A percentile compares a stretch with the other conserved stretches of the same genome.
Conservation (phyloP, 2,329 filamentous ascomycete species). For the Penicillium palitans region DNA sequence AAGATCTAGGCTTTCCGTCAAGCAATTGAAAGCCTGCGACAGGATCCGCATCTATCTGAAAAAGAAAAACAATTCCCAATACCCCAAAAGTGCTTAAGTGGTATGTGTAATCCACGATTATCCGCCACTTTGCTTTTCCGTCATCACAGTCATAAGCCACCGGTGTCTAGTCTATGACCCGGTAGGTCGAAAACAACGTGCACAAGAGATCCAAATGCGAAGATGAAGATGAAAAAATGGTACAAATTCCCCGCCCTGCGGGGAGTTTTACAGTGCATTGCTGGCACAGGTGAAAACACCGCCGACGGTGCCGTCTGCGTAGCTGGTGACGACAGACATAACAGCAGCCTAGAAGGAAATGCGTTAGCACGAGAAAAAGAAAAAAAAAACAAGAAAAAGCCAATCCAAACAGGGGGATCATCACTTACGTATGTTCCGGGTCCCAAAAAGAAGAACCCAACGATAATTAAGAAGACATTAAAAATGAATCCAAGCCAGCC, state of each 20-base stretch:
- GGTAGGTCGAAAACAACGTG: slow-evolving; percentile 6
- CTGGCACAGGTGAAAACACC: slow-evolving; percentile 72
- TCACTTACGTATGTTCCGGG: slow-evolving; percentile 71
- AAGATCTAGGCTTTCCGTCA: background rate
- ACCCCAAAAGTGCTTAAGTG: background rate
- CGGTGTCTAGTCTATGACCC: background rate
- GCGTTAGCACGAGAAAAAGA: slow-evolving; percentile 13
- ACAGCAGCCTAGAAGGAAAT: slow-evolving; percentile 39
- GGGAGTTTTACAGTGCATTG: slow-evolving; percentile 37
- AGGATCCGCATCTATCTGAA: background rate
- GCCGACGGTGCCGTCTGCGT: slow-evolving; percentile 63
- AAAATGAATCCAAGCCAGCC: slow-evolving; percentile 51
- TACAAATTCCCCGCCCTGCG: background rate
- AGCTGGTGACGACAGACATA: slow-evolving; percentile 62
- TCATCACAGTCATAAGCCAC: slow-evolving; percentile 4
- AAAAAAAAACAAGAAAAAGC: background rate
- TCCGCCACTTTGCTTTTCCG: background rate
- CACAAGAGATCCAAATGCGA: slow-evolving; percentile 8
- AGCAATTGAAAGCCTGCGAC: background rate
- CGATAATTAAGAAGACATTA: slow-evolving; percentile 71
- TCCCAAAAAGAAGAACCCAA: slow-evolving; percentile 77
- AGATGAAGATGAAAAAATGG: background rate
- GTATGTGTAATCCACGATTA: background rate
- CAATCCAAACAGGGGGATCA: background rate
- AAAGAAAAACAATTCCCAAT: background rate